Percentiles rank a stretch among this genome's conserved stretches.
Conservation (phyloP, 2,329 filamentous ascomycete species). For the Lachnum nothofagi region DNA sequence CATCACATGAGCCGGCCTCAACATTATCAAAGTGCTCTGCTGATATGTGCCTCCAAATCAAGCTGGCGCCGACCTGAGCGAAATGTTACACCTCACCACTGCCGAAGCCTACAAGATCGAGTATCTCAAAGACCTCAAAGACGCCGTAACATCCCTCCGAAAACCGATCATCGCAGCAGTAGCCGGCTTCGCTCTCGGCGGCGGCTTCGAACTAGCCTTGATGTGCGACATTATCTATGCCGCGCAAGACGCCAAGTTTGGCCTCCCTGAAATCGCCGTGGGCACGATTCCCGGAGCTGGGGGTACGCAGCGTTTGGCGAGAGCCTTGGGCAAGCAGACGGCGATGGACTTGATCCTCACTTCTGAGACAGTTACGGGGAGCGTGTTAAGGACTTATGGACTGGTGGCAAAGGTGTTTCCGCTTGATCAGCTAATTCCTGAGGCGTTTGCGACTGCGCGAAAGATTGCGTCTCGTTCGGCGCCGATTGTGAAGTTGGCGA, state of each 20-base stretch:
- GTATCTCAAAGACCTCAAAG: constrained; percentile 40
- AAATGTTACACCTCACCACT: constrained; percentile 31
- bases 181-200: constrained; percentile 46
- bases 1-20: no score
- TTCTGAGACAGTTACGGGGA: constrained; percentile 16
- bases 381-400: constrained; percentile 17
- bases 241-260: constrained; percentile 27
- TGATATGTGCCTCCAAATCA: no score
- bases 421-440: constrained; percentile 34
- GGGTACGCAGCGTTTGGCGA: constrained; percentile 33
- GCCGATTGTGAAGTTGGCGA: constrained; percentile 39
- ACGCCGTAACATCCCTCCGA: constrained; percentile 34
- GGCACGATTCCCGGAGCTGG: constrained; percentile 31
- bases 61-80: constrained; percentile 34
- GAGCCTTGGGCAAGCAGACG: constrained; percentile 35
- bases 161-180: constrained; percentile 48
- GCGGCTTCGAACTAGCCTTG: constrained; percentile 47
- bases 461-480: constrained; percentile 38
- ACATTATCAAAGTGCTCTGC: no score
- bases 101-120: constrained; percentile 26
- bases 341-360: constrained; percentile 29
- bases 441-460: constrained; percentile 36
- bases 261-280: constrained; percentile 33
- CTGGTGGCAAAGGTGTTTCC: constrained; percentile 31
- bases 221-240: constrained; percentile 37